Conservation (phyloP, 805 yeast species). For the Yamadazyma sp. region DNA sequence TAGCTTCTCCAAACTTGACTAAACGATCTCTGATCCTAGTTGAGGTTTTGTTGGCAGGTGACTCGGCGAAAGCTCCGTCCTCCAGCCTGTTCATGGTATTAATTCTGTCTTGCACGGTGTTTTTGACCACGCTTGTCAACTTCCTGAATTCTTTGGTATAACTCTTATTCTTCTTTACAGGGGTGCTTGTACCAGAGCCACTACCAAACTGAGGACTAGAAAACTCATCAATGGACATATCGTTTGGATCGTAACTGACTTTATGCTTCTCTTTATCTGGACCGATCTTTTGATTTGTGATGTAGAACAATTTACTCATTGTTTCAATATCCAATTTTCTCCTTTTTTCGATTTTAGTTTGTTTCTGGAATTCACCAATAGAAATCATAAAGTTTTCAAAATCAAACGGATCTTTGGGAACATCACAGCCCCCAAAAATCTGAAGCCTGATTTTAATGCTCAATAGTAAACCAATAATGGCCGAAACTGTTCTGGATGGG, state of each 20-base stretch:
- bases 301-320: conserved; percentile 32
- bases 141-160: conserved; percentile 47
- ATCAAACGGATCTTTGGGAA: conserved; percentile 83
- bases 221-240: neutral
- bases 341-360: conserved; percentile 51
- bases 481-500: conserved; percentile 71
- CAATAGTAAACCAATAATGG: conserved; percentile 73
- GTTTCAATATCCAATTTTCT: conserved; percentile 60
- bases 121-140: conserved; percentile 65
- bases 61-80: conserved; percentile 17
- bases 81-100: conserved; percentile 21
- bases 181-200: neutral
- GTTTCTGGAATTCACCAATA: conserved; percentile 77
- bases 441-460: conserved; percentile 64
- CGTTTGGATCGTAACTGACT: conserved; percentile 1
- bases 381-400: conserved; percentile 65
- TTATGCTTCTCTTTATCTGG: conserved; percentile 15
- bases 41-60: conserved; percentile 10
- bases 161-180: conserved; percentile 27
- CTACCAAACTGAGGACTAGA: neutral
- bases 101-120: conserved; percentile 65
- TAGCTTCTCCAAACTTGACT: conserved; percentile 35
- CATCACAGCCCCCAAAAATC: conserved; percentile 43
- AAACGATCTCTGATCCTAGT: conserved; percentile 31
- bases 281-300: conserved; percentile 30